A percentile compares a stretch with the other conserved stretches of the same genome.
Evolutionary conservation across 768 basidiomycete species (phyloP).

Genomic region (Mycena vulgaris): DNA sequence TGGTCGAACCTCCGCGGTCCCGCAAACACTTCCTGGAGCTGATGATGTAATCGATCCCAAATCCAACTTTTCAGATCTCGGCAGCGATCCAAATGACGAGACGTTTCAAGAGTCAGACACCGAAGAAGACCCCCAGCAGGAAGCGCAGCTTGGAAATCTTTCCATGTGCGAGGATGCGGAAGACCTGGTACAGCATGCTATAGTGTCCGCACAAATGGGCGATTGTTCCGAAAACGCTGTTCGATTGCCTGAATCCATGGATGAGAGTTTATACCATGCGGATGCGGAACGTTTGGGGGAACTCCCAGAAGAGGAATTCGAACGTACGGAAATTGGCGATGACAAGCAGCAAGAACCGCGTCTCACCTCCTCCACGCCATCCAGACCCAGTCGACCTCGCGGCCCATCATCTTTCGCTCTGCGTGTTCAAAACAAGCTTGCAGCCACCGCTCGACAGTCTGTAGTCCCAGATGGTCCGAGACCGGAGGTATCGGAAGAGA

Average conservation of each 20-base stretch:
- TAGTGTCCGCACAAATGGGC: constrained; percentile 48
- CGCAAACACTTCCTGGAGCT: not conserved
- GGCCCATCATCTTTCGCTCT: constrained; percentile 58
- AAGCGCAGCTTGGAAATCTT: constrained; percentile 41
- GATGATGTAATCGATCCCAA: not conserved
- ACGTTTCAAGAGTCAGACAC: constrained; percentile 9
- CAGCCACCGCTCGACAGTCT: constrained; percentile 24
- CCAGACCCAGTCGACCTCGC: constrained; percentile 43
- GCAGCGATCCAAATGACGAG: constrained; percentile 12
- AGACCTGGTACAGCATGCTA: constrained; percentile 52
- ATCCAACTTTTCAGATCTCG: constrained; percentile 1
- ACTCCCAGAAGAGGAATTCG: constrained; percentile 14
- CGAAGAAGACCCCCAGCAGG: constrained; percentile 1
- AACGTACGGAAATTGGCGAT: not conserved
- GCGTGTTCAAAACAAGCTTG: constrained; percentile 61
- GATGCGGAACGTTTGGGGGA: constrained; percentile 1
- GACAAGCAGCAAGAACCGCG: constrained; percentile 29
- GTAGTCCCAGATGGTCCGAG: not conserved
- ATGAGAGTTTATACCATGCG: not conserved
- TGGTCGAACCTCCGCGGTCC: not conserved
- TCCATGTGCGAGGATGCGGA: constrained; percentile 52
- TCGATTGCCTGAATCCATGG: not conserved
- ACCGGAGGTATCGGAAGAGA: not conserved
- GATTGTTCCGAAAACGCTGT: not conserved
- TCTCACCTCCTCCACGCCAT: not conserved